A percentile compares a stretch with the other conserved stretches of the same genome.
Conservation (phyloP, 805 yeast genomes). For the Peterozyma xylosa region DNA sequence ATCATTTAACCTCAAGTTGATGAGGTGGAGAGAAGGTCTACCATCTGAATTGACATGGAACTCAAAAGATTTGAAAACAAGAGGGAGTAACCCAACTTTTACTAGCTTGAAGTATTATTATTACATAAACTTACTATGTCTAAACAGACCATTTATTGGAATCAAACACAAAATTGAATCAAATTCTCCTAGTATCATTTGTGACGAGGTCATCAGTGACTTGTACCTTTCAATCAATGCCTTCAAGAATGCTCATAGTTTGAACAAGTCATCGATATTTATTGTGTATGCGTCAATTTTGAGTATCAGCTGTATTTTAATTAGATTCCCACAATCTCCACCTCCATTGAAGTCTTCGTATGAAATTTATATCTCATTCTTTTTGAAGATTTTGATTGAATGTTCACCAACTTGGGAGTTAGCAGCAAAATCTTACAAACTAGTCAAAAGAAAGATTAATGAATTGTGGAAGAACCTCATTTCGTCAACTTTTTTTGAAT, state of each 20-base stretch:
- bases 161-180: neutral
- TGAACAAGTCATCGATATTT: conserved; percentile 33
- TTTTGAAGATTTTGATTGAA: conserved; percentile 31
- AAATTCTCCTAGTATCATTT: conserved; percentile 15
- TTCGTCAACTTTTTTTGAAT: no score
- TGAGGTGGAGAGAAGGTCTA: conserved; percentile 41
- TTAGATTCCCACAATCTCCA: neutral
- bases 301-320: conserved; percentile 31
- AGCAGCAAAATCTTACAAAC: conserved; percentile 34
- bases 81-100: conserved; percentile 46
- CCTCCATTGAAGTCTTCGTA: conserved; percentile 22
- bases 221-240: conserved; percentile 28
- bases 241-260: conserved; percentile 32
- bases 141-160: conserved; percentile 48
- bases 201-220: conserved; percentile 33
- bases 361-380: conserved; percentile 24
- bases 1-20: conserved; percentile 41
- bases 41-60: conserved; percentile 47
- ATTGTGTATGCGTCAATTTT: conserved; percentile 40
- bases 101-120: conserved; percentile 49
- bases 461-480: neutral
- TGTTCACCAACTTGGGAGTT: conserved; percentile 39
- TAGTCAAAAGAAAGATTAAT: conserved; percentile 27
- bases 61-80: conserved; percentile 25
- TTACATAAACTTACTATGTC: conserved; percentile 49